These are phyloP conservation scores for Fusarium annulatum DNA, from an alignment of 2,329 filamentous ascomycete species.

Conservation along the genomic window DNA sequence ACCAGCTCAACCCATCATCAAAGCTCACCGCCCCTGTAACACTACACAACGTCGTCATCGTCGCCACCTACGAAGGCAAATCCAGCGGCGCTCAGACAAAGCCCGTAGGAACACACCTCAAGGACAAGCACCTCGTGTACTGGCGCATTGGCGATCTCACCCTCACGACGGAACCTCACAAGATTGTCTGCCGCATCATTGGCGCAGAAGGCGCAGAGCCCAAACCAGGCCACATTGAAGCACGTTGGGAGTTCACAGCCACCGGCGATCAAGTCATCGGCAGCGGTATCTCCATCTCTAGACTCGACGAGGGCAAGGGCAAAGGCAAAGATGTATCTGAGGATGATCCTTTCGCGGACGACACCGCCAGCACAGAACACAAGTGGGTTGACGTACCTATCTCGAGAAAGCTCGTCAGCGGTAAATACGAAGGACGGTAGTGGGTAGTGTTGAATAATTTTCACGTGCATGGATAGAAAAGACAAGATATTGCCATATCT, in stretches of 20 bases:
- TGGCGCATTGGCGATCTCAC: conserved; percentile 84
- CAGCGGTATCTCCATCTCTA: conserved; percentile 74
- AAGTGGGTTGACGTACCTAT: conserved; percentile 76
- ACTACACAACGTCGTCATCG: conserved; percentile 78
- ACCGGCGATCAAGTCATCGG: conserved; percentile 56
- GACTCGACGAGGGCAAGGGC: conserved; percentile 60
- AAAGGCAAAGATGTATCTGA: conserved; percentile 63
- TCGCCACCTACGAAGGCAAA: conserved; percentile 76
- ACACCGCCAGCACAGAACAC: conserved; percentile 47
- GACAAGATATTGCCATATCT: conserved; percentile 45
- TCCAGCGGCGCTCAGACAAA: conserved; percentile 79
- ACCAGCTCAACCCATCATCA: conserved; percentile 81
- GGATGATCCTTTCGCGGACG: conserved; percentile 77
- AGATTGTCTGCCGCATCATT: conserved; percentile 84
- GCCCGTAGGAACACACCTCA: conserved; percentile 80
- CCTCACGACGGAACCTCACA: conserved; percentile 72
- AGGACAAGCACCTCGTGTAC: conserved; percentile 80
- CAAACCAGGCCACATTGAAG: conserved; percentile 81
- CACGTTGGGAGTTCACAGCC: conserved; percentile 75
- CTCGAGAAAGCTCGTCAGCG: conserved; percentile 75
- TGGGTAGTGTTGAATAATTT: conserved; percentile 8
- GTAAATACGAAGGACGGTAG: conserved; percentile 74
- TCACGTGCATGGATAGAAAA: conserved; percentile 38
- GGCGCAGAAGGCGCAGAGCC: conserved; percentile 77
- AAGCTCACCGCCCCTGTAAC: conserved; percentile 55